These are phyloP conservation scores for Yarrowia bubula DNA, from an alignment of 805 yeast species.

Conservation along the genomic window DNA sequence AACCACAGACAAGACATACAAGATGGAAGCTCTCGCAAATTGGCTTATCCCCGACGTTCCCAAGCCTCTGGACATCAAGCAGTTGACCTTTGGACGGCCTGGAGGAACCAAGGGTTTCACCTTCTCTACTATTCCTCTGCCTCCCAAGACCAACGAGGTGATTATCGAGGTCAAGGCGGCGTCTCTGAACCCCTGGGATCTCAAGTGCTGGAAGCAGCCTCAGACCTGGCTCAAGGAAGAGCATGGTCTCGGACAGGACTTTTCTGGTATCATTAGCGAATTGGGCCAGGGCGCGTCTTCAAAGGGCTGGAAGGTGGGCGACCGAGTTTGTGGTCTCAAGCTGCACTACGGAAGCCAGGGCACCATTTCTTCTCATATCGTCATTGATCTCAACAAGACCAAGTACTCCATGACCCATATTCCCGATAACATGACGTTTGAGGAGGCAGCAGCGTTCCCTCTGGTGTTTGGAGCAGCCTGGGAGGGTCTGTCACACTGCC, in stretches of 20 bases:
- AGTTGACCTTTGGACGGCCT: conserved; percentile 31
- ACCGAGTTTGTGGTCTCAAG: conserved; percentile 61
- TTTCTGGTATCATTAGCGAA: conserved; percentile 55
- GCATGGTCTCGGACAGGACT: conserved; percentile 71
- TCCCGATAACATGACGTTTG: conserved; percentile 49
- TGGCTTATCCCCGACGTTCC: conserved; percentile 7
- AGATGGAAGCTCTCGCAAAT: conserved; percentile 17
- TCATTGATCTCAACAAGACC: conserved; percentile 50
- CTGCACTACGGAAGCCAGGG: conserved; percentile 55
- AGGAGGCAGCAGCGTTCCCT: conserved; percentile 66
- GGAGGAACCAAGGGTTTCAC: conserved; percentile 41
- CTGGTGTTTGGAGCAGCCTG: conserved; percentile 64
- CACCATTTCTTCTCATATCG: conserved; percentile 54
- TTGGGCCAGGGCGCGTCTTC: conserved; percentile 50
- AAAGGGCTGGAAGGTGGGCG: conserved; percentile 51
- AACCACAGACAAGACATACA: neutral
- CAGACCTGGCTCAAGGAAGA: conserved; percentile 44
- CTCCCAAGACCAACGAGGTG: conserved; percentile 48
- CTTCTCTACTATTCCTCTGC: conserved; percentile 52
- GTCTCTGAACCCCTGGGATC: conserved; percentile 64
- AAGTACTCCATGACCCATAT: conserved; percentile 41
- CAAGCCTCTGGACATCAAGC: conserved; percentile 30
- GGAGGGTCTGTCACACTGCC: conserved; percentile 41
- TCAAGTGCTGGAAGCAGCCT: conserved; percentile 58
- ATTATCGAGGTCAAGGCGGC: conserved; percentile 60